Conservation (phyloP, 1,284 basidiomycete genomes). For the Trichosporon sp. region DNA sequence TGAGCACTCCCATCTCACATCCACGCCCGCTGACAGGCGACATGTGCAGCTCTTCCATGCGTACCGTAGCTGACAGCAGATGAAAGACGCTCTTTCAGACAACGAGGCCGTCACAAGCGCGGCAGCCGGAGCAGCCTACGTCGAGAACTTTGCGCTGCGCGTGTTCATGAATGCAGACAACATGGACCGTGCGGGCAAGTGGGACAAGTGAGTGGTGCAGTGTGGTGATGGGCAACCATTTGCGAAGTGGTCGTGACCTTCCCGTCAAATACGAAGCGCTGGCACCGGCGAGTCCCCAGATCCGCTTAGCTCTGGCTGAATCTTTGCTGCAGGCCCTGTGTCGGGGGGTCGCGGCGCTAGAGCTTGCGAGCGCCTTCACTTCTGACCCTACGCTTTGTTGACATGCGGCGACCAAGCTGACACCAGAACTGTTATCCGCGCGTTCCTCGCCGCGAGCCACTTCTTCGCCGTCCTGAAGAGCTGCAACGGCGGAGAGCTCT, state of each 20-base stretch:
- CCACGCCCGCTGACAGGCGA: too few relatives aligned
- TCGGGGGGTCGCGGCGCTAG: too few relatives aligned
- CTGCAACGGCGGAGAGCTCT: constrained; percentile 44
- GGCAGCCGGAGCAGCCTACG: constrained; percentile 72
- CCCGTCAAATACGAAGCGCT: too few relatives aligned
- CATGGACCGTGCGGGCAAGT: constrained; percentile 64
- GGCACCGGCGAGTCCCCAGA: too few relatives aligned
- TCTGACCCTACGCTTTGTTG: too few relatives aligned
- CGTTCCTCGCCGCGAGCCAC: constrained; percentile 47
- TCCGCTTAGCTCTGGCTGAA: not conserved
- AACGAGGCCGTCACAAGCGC: constrained; percentile 82
- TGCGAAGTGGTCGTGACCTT: too few relatives aligned
- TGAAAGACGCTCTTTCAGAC: constrained; percentile 67
- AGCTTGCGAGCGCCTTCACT: too few relatives aligned
- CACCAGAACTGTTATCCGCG: constrained; percentile 40
- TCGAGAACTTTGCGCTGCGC: constrained; percentile 88
- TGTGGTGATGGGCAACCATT: too few relatives aligned
- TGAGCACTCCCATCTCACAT: too few relatives aligned
- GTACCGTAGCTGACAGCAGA: constrained; percentile 34
- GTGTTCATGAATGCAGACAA: constrained; percentile 86
- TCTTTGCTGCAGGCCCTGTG: too few relatives aligned
- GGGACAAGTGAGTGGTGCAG: constrained; percentile 57
- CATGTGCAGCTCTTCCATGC: not conserved
- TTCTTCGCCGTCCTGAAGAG: constrained; percentile 47
- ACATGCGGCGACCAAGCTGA: not conserved